These are phyloP conservation scores for Podaxis sp. DNA, from an alignment of 768 basidiomycete genomes.

Conservation along the genomic window DNA sequence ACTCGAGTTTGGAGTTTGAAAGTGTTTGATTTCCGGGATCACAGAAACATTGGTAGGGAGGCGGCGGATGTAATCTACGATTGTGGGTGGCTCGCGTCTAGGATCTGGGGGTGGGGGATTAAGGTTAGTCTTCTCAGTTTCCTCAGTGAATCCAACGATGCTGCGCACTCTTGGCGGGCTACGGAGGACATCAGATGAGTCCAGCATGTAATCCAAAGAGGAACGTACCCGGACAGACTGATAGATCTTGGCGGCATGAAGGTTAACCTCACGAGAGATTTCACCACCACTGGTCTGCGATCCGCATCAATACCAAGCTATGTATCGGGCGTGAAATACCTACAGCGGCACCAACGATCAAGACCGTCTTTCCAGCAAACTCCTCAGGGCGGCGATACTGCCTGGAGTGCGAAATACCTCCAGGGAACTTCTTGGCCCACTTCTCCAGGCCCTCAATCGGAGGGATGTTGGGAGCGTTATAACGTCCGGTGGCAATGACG, in stretches of 20 bases:
- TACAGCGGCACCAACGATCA: constrained; percentile 43
- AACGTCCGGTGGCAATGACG: constrained; percentile 33
- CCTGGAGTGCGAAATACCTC: constrained; percentile 36
- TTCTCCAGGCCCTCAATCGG: constrained; percentile 31
- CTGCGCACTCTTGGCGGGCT: background rate
- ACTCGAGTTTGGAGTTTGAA: constrained; percentile 24
- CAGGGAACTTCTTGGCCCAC: constrained; percentile 36
- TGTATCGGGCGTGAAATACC: constrained; percentile 15
- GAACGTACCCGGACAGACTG: constrained; percentile 27
- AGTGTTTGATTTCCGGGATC: constrained; percentile 39
- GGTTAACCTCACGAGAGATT: constrained; percentile 35
- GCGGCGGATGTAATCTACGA: constrained; percentile 21
- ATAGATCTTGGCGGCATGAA: constrained; percentile 32
- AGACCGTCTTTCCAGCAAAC: constrained; percentile 36
- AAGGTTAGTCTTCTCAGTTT: background rate
- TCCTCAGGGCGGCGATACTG: constrained; percentile 41
- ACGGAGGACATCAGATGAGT: background rate
- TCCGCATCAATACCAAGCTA: background rate
- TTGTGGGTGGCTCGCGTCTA: constrained; percentile 12
- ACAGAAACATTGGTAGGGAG: constrained; percentile 35
- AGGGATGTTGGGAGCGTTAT: constrained; percentile 35
- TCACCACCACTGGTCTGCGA: constrained; percentile 35
- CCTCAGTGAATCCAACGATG: constrained; percentile 5
- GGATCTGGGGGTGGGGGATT: constrained; percentile 10
- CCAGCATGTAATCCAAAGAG: background rate